Evolutionary conservation across 805 yeast species (phyloP), one percentile per base, ranked within the genome.

Genomic region (Hanseniaspora thailandica): DNA sequence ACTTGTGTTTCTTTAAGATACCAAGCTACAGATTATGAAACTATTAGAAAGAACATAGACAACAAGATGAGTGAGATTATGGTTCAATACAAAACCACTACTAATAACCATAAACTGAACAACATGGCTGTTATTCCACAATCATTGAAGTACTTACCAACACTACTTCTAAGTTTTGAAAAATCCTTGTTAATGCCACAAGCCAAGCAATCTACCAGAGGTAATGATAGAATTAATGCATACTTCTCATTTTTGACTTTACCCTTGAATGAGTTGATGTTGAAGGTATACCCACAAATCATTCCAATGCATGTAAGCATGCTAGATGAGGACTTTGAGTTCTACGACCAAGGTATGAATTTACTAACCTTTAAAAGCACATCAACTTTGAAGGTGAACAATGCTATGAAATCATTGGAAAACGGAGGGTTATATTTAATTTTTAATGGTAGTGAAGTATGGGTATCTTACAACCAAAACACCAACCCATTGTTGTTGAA

Each of bases 371-470:
- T 64, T 4, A 47, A 60, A 74, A 58, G 95, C 83, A 2, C 68
- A 57, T 57, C 75, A 68, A 59, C 66, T 70, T 31, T 76, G 74
- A 34, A 77, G 77, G 57, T 64, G 1, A 60, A 64, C 40, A 58
- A 60, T 46, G 55, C 60, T 59, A 76, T 22, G 62, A 71, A 15
- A 52, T 69, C 43, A 61, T 65, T 39, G 61, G 77, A 52, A 69
- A 79, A 75, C 51, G 86, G 87, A 41, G 94, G 95, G 7, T 88
- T 85, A 8, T 87, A 84, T 65, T 63, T 93, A 45, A 66, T 84
- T 20, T 88, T 84, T 69, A 78, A 86, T 60, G 90, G 95, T 19
- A 71, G 69, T 22, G 61, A 68, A 13, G 71, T 81, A 3, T 72
- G 71, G 49, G 69, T 89, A 35, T 83, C 85, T 80, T 69, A 89